Percentiles rank a stretch among this genome's conserved stretches.
phyloP scores from a whole-genome alignment of 2,329 filamentous ascomycete species.

The Stachybotrys echinatus region DNA sequence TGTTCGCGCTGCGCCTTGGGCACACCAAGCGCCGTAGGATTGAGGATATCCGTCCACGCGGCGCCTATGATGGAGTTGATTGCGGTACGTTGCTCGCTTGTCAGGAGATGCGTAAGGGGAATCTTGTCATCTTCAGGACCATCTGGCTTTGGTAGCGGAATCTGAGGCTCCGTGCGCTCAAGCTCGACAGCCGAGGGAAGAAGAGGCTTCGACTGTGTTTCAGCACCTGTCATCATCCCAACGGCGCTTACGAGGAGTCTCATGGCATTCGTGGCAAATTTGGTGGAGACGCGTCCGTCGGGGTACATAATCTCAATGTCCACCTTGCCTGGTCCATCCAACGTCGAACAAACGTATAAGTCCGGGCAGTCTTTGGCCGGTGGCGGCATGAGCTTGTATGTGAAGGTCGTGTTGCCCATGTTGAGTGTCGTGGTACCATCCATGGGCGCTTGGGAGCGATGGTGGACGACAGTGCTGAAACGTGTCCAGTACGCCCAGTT shows the following conservation, averaged over 20 bases:
- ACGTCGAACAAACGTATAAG: conserved; percentile 37
- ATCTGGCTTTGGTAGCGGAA: conserved; percentile 27
- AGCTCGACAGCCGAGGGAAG: conserved; percentile 37
- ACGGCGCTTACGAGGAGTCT: conserved; percentile 40
- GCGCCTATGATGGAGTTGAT: conserved; percentile 36
- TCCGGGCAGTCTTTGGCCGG: conserved; percentile 37
- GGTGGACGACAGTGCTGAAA: conserved; percentile 50
- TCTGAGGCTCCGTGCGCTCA: conserved; percentile 27
- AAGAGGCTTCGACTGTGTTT: conserved; percentile 38
- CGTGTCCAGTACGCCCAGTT: conserved; percentile 48
- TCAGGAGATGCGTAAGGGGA: conserved; percentile 19
- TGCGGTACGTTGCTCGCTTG: conserved; percentile 31
- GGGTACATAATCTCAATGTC: conserved; percentile 41
- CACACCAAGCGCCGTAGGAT: conserved; percentile 30
- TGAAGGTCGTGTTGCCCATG: conserved; percentile 40
- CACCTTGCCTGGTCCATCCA: conserved; percentile 27
- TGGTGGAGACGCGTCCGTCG: conserved; percentile 33
- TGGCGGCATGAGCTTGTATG: conserved; percentile 35
- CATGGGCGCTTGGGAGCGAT: conserved; percentile 25
- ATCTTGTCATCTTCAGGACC: conserved; percentile 12
- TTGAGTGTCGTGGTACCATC: conserved; percentile 36
- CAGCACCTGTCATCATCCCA: conserved; percentile 38
- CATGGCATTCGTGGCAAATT: conserved; percentile 39
- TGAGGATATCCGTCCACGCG: conserved; percentile 40
- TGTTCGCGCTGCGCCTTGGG: conserved; percentile 35